phyloP scores from a whole-genome alignment of 345 rosid genomes.

The Gossypium rotundifolium region DNA sequence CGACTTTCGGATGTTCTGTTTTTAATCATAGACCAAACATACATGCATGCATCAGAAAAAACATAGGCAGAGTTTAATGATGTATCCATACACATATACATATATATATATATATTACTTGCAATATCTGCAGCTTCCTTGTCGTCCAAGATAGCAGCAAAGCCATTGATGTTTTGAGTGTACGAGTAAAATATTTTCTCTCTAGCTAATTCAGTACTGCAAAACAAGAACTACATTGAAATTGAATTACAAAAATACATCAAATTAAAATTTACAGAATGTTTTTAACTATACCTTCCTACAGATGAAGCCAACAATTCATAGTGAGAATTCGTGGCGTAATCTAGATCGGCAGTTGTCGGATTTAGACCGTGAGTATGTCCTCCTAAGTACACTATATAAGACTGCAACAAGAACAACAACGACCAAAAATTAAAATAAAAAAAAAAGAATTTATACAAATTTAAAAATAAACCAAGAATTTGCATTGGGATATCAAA shows the following conservation, averaged over 20 bases:
- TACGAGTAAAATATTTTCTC: constrained; percentile 62
- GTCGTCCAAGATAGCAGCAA: constrained; percentile 53
- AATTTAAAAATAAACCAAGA: neutral
- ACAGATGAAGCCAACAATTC: constrained; percentile 23
- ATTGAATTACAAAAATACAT: neutral
- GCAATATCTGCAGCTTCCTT: constrained; percentile 50
- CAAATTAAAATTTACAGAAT: neutral
- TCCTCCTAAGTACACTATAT: constrained; percentile 38
- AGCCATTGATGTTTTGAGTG: constrained; percentile 53
- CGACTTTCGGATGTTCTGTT: constrained; percentile 53
- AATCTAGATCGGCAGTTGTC: constrained; percentile 13
- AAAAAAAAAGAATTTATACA: neutral
- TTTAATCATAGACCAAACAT: neutral
- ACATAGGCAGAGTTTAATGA: neutral
- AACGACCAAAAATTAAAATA: too few relatives aligned
- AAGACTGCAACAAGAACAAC: constrained; percentile 12
- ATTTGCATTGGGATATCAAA: neutral
- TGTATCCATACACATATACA: neutral
- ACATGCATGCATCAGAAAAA: neutral
- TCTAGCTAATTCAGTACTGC: constrained; percentile 43
- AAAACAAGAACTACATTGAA: neutral
- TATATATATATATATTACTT: constrained; percentile 19
- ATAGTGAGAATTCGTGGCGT: constrained; percentile 20
- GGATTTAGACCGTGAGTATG: constrained; percentile 22
- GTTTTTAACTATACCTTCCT: constrained; percentile 18